Evolutionary conservation across 176 grass and related monocot species (phyloP).

Genomic region (Tuctoria greenei): DNA sequence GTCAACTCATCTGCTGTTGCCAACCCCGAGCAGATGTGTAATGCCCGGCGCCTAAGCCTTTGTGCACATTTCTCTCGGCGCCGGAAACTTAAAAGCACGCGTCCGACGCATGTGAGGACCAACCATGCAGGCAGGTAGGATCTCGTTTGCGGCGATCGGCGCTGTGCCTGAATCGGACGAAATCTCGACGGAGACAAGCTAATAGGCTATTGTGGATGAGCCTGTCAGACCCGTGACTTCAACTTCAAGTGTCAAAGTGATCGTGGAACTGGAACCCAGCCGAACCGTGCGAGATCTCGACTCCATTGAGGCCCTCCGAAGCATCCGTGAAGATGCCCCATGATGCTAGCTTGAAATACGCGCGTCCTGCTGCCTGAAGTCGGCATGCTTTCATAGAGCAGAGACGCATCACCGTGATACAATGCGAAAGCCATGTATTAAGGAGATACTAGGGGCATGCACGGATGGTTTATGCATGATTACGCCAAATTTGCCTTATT

Average conservation of each 20-base stretch:
- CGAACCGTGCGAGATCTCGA: constrained; percentile 2
- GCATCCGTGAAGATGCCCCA: neutral
- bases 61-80: constrained; percentile 10
- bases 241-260: constrained; percentile 2
- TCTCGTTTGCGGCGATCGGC: constrained; percentile 6
- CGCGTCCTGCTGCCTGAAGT: neutral
- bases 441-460: neutral
- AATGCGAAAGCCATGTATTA: neutral
- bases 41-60: constrained; percentile 17
- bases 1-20: neutral
- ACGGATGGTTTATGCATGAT: too few species aligned
- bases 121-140: neutral
- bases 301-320: neutral
- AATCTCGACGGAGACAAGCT: neutral
- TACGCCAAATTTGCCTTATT: too few species aligned
- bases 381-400: neutral
- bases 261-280: constrained; percentile 41
- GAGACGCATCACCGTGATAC: neutral
- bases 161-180: constrained; percentile 8
- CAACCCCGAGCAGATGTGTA: neutral
- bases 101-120: neutral
- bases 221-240: constrained; percentile 19
- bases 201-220: constrained; percentile 5
- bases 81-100: neutral
- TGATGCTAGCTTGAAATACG: neutral